Percentiles rank a stretch among this genome's conserved stretches.
phyloP scores from a whole-genome alignment of 2,329 filamentous ascomycete species.

The Periconia sp. region DNA sequence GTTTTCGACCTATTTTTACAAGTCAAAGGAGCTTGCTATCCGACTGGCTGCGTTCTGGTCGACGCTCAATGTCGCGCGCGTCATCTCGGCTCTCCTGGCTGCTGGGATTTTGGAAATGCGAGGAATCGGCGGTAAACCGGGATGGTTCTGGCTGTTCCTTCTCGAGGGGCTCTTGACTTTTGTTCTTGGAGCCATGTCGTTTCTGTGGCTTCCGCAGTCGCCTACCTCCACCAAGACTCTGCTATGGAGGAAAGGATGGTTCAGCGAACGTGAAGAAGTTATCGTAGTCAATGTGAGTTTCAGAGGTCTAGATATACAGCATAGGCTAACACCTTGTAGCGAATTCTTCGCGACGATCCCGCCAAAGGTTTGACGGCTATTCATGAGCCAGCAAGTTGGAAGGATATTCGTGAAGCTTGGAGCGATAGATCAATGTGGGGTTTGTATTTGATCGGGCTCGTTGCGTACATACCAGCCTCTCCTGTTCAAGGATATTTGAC shows the following conservation, averaged over 20 bases:
- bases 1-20: slow-evolving; percentile 76
- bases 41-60: slow-evolving; percentile 72
- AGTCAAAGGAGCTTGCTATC: slow-evolving; percentile 66
- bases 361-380: slow-evolving; percentile 61
- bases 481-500: slow-evolving; percentile 45
- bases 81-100: slow-evolving; percentile 58
- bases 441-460: slow-evolving; percentile 54
- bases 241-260: slow-evolving; percentile 60
- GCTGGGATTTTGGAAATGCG: slow-evolving; percentile 57
- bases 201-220: slow-evolving; percentile 44
- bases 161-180: slow-evolving; percentile 39
- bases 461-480: slow-evolving; percentile 36
- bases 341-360: slow-evolving; percentile 58
- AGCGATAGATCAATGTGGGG: slow-evolving; percentile 59
- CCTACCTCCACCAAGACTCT: slow-evolving; percentile 52
- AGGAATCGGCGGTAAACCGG: slow-evolving; percentile 51
- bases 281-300: slow-evolving; percentile 62
- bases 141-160: slow-evolving; percentile 59
- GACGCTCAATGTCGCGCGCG: slow-evolving; percentile 58
- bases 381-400: slow-evolving; percentile 53
- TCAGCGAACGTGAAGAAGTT: slow-evolving; percentile 65
- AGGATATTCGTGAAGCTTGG: slow-evolving; percentile 53
- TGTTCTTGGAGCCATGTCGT: slow-evolving; percentile 31
- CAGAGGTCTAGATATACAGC: neutral
- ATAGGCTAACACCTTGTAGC: slow-evolving; percentile 17